Evolutionary conservation across 108 stramenopile genomes (phyloP), one percentile per base, ranked within the genome.

Genomic region (Parietichytrium sp.): DNA sequence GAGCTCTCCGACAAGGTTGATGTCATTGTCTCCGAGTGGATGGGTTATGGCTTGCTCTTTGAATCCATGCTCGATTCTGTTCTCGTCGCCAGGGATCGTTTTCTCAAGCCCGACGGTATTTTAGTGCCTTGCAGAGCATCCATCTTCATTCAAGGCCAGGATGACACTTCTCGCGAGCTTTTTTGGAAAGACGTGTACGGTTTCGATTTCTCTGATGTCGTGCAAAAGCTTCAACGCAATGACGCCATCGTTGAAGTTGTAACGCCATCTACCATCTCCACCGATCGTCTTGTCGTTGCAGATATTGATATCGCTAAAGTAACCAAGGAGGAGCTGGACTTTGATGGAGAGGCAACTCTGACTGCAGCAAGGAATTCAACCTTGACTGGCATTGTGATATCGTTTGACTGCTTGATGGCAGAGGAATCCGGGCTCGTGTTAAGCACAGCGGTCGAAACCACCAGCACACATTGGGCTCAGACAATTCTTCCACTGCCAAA

Each of bases 21-120:
- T 86, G 92, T 98, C 31, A 96, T 99, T 54, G 89, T 99, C 4
- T 94, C 93, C 31, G 98, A 99, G 88, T 97, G 97, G 96, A 99
- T 99, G 95, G 98, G 90, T 23, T 89, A 86, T 82, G 87, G 86
- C 30, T 79, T 90, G 48, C 81, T 90, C 31, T 87, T 88, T 54
- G 90, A 90, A 81, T 72, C 54, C 50, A 90, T 90, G 90, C 84
- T 90, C 3, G 80, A 85, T 8, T 54, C 83, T 23, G 87, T 89
- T 7, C 85, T 90, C 7, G 49, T 4, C 52, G 82, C 82, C 49
- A 38, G 85, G 4, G 80, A 85, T 38, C 36, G 47, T n/a, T 79
- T 81, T 23, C 51, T 85, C 26, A 82, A 82, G 45, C 85, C 85
- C 12, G 83, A 82, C 16, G 85, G 85, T 10, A 12, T 79, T 31